Evolutionary conservation across 108 stramenopile genomes (phyloP).

Genomic region (Nannochloropsis oceanica): DNA sequence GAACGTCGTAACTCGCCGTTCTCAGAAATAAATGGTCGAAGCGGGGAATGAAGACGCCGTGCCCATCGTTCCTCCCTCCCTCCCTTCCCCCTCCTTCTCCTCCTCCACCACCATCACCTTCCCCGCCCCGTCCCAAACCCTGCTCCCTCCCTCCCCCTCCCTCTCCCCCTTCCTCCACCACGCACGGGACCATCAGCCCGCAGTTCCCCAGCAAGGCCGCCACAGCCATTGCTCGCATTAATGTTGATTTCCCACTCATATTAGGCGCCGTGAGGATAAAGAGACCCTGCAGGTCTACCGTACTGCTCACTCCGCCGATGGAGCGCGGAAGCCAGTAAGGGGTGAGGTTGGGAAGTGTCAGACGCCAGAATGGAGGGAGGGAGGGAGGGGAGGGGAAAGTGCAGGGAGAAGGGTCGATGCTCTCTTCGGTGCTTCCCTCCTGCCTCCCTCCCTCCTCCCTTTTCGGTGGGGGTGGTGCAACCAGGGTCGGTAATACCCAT

Average conservation of each 20-base stretch:
- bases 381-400: not conserved
- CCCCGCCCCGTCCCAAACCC: not conserved
- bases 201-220: slow-evolving; percentile 59
- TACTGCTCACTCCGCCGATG: slow-evolving; percentile 21
- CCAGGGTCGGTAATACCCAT: not conserved
- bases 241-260: slow-evolving; percentile 82
- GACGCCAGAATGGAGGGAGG: no score
- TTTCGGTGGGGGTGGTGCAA: slow-evolving; percentile 9
- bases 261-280: slow-evolving; percentile 89
- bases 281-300: slow-evolving; percentile 30
- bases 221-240: slow-evolving; percentile 77
- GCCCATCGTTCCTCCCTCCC: not conserved
- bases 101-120: not conserved
- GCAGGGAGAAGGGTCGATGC: not conserved
- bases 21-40: slow-evolving; percentile 77
- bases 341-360: slow-evolving; percentile 12
- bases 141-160: not conserved
- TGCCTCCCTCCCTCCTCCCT: slow-evolving; percentile 1
- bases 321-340: slow-evolving; percentile 34
- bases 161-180: not conserved
- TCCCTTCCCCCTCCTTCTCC: not conserved
- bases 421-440: not conserved
- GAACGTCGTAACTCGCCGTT: slow-evolving; percentile 73
- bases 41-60: slow-evolving; percentile 29
- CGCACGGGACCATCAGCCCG: slow-evolving; percentile 11